phyloP scores from a whole-genome alignment of 2,329 filamentous ascomycete genomes.

The Chrysoporthe austroafricana region DNA sequence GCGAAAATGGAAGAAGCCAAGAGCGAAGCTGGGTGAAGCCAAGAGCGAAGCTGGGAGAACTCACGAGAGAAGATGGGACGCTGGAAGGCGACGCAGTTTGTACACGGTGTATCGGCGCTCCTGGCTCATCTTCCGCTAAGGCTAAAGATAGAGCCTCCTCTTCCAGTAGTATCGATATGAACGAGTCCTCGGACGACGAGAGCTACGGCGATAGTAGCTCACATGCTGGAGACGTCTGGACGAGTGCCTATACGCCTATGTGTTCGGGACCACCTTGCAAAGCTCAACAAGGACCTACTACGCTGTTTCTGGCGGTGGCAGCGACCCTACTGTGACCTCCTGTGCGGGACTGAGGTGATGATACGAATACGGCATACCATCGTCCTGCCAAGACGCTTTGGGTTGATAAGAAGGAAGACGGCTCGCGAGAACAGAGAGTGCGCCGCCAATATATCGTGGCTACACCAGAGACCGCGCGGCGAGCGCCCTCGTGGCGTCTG shows the following conservation, averaged over 20 bases:
- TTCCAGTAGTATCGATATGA: background rate
- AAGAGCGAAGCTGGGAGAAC: too few species aligned
- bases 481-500: background rate
- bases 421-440: background rate
- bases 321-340: background rate
- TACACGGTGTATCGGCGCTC: too few species aligned
- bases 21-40: too few species aligned
- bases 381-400: background rate
- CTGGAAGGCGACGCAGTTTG: too few species aligned
- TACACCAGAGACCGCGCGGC: background rate
- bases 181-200: background rate
- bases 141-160: background rate
- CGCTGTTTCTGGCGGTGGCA: too few species aligned
- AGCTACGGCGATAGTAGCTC: background rate
- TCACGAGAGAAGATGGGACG: too few species aligned
- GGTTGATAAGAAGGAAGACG: background rate
- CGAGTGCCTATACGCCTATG: too few species aligned
- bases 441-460: background rate
- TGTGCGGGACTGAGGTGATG: background rate
- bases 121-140: background rate
- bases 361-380: background rate
- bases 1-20: too few species aligned
- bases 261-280: too few species aligned
- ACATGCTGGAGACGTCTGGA: background rate
- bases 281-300: background rate